phyloP scores from a whole-genome alignment of 2,329 filamentous ascomycete genomes.

The Phoma sp. region DNA sequence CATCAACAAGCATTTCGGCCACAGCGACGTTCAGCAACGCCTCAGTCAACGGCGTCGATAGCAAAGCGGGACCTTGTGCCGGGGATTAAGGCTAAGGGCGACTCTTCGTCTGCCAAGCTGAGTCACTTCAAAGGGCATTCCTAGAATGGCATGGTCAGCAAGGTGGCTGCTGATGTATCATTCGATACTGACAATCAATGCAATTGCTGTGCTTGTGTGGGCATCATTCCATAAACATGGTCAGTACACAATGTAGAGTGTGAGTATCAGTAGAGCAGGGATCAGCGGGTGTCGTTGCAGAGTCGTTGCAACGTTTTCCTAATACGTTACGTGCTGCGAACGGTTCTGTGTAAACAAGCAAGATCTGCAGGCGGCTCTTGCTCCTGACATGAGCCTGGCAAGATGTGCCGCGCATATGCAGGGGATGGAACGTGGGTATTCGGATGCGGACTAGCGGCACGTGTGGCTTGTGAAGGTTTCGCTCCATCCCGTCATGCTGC shows the following conservation, averaged over 20 bases:
- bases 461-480: constrained; percentile 1
- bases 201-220: not conserved
- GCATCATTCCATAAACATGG: no score
- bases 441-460: not conserved
- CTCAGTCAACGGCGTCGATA: not conserved
- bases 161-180: not conserved
- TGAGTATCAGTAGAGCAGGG: not conserved
- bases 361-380: not conserved
- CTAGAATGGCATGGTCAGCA: not conserved
- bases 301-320: not conserved
- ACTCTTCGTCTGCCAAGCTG: not conserved
- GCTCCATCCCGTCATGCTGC: not conserved
- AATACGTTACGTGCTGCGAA: not conserved
- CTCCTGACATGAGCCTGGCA: not conserved
- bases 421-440: not conserved
- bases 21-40: constrained; percentile 2
- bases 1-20: not conserved
- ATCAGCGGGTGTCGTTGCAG: not conserved
- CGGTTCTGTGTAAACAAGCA: not conserved
- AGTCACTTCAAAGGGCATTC: not conserved
- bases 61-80: not conserved
- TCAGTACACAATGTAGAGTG: no score
- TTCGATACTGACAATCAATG: not conserved
- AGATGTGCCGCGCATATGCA: not conserved
- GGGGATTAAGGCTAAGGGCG: not conserved